These are phyloP conservation scores for Trypanosoma congolense DNA, from an alignment of 208 protist species.

Conservation along the genomic window DNA sequence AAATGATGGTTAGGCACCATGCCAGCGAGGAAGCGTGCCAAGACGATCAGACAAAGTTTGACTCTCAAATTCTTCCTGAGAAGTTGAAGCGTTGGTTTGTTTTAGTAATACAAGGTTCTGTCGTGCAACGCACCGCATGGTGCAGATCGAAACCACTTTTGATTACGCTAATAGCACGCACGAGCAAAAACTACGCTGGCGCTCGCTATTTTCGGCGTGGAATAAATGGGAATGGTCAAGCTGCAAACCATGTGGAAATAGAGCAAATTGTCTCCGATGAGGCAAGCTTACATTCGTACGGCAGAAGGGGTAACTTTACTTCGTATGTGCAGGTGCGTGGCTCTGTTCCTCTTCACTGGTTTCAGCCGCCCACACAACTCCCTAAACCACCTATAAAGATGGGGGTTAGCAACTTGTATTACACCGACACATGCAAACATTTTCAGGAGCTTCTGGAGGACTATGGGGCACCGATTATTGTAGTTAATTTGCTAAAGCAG, in stretches of 20 bases:
- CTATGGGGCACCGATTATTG: slow-evolving; percentile 89
- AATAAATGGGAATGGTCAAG: slow-evolving; percentile 72
- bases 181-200: slow-evolving; percentile 90
- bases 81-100: slow-evolving; percentile 20
- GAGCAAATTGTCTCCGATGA: slow-evolving; percentile 85
- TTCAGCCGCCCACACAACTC: slow-evolving; percentile 50
- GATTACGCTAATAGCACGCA: slow-evolving; percentile 91
- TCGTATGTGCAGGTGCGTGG: slow-evolving; percentile 84
- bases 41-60: not conserved
- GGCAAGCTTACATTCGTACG: slow-evolving; percentile 19
- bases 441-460: slow-evolving; percentile 88
- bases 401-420: slow-evolving; percentile 30
- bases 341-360: slow-evolving; percentile 83
- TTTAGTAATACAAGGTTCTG: slow-evolving; percentile 20
- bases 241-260: slow-evolving; percentile 87
- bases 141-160: slow-evolving; percentile 20
- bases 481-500: slow-evolving; percentile 90
- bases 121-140: slow-evolving; percentile 25
- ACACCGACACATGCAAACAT: slow-evolving; percentile 74
- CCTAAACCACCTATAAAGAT: slow-evolving; percentile 87
- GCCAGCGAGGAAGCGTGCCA: not conserved
- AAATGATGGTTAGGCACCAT: not conserved
- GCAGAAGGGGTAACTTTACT: slow-evolving; percentile 32
- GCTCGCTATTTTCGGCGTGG: slow-evolving; percentile 94
- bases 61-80: not conserved